Percentiles rank a stretch among this genome's conserved stretches.
Conservation (phyloP, 495 filamentous ascomycete genomes). For the Lophiotrema nucula region DNA sequence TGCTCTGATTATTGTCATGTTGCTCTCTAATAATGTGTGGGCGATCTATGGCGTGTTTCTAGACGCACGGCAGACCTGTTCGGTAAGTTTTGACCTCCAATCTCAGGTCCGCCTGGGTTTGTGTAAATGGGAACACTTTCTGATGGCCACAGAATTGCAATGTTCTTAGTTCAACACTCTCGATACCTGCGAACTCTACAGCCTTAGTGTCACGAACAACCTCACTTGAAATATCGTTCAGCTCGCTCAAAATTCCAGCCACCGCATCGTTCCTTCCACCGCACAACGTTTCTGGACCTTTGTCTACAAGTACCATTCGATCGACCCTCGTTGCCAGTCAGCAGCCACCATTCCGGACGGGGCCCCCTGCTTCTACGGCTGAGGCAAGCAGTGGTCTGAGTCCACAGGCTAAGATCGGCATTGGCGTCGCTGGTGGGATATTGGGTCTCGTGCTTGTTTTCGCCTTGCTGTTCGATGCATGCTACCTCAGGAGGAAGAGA, state of each 20-base stretch:
- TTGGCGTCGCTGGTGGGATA: conserved; percentile 1
- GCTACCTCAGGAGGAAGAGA: not conserved
- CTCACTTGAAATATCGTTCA: not conserved
- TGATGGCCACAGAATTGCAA: not conserved
- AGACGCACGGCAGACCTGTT: not conserved
- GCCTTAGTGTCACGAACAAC: not conserved
- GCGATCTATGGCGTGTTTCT: conserved; percentile 4
- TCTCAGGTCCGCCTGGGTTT: not conserved
- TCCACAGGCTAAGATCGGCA: conserved; percentile 1
- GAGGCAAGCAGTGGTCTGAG: not conserved
- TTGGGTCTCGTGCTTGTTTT: not conserved
- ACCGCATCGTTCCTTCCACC: not conserved
- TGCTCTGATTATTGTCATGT: not conserved
- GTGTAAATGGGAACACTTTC: not conserved
- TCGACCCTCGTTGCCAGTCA: not conserved
- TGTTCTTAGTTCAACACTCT: not conserved
- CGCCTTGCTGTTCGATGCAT: not conserved
- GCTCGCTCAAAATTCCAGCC: not conserved
- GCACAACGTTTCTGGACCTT: not conserved
- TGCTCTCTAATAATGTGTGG: conserved; percentile 6
- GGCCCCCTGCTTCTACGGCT: not conserved
- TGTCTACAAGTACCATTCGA: too few species aligned
- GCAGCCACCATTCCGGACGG: not conserved
- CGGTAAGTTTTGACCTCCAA: not conserved
- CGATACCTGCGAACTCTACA: not conserved